A percentile compares a stretch with the other conserved stretches of the same genome.
Conservation (phyloP, 805 yeast species). For the Hanseniaspora taiwanica region DNA sequence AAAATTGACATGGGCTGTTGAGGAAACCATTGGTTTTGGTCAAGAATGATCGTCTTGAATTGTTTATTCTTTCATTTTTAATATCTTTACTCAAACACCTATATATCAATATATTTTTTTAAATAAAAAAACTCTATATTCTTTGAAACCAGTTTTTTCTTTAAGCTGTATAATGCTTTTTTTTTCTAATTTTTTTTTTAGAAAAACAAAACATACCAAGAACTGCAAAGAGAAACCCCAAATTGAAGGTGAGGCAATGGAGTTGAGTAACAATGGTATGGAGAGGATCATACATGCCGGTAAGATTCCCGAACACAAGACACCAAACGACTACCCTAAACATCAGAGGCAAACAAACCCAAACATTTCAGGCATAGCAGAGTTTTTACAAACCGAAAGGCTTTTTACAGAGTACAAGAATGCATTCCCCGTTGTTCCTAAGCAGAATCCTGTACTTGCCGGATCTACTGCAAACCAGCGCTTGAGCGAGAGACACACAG, state of each 20-base stretch:
- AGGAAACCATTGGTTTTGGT: conserved; percentile 97
- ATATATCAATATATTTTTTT: not conserved
- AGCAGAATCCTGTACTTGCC: too few species aligned
- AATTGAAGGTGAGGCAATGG: too few species aligned
- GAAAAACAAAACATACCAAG: too few species aligned
- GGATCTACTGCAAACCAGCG: too few species aligned
- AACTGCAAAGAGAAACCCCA: too few species aligned
- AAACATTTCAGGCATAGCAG: conserved; percentile 33
- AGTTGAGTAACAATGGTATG: too few species aligned
- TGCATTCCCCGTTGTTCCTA: too few species aligned
- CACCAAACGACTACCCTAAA: conserved; percentile 37
- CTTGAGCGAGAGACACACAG: conserved; percentile 19
- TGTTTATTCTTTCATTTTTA: not conserved
- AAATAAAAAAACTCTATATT: too few species aligned
- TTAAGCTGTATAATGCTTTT: too few species aligned
- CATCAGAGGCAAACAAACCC: conserved; percentile 33
- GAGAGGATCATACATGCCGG: conserved; percentile 33
- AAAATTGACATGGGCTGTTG: conserved; percentile 90
- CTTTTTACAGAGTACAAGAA: too few species aligned
- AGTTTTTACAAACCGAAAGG: conserved; percentile 15
- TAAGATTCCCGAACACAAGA: conserved; percentile 38
- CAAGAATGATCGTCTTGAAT: conserved; percentile 60
- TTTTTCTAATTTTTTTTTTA: too few species aligned
- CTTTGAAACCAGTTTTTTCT: too few species aligned
- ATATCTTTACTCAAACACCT: conserved; percentile 35